Percentiles rank a stretch among this genome's conserved stretches.
phyloP scores from a whole-genome alignment of 768 basidiomycete genomes.

The Lentinula sp. region DNA sequence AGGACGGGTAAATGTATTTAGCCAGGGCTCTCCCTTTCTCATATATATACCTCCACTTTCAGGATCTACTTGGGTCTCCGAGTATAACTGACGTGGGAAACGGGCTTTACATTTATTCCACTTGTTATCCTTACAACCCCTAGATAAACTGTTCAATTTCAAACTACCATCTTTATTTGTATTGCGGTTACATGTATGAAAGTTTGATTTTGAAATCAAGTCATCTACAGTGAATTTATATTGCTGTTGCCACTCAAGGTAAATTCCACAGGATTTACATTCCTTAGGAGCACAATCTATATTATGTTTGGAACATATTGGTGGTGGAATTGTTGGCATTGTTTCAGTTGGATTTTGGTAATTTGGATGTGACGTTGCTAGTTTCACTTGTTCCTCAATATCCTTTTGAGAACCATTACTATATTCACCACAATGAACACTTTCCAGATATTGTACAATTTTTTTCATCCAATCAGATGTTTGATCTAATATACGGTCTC shows the following conservation, averaged over 20 bases:
- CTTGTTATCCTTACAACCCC: neutral
- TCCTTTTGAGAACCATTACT: neutral
- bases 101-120: neutral
- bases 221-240: neutral
- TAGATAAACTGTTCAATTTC: neutral
- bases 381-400: neutral
- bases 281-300: no score
- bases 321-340: neutral
- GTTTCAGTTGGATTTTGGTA: neutral
- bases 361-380: neutral
- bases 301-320: no score
- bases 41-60: neutral
- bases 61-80: neutral
- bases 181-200: neutral
- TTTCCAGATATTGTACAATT: conserved; percentile 1
- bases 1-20: neutral
- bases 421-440: conserved; percentile 5
- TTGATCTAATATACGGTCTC: neutral
- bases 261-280: no score
- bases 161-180: neutral
- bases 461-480: neutral
- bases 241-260: no score
- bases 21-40: neutral
- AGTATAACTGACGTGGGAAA: neutral
- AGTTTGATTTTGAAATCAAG: neutral